Evolutionary conservation across 2,329 filamentous ascomycete species (phyloP).

Genomic region (Colletotrichum sp.): DNA sequence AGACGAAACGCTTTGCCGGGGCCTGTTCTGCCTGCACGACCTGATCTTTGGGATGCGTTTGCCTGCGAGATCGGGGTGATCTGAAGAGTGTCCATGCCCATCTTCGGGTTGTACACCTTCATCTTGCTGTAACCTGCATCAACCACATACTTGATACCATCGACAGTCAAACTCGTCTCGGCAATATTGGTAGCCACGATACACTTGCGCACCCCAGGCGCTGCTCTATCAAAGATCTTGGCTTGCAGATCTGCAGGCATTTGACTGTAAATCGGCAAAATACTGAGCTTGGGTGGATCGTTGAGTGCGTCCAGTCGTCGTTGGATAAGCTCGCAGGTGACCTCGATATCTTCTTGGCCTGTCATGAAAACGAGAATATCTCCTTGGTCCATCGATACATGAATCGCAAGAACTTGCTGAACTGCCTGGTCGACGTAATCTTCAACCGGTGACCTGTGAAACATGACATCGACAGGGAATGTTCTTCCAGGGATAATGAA

Average conservation of each 20-base stretch:
- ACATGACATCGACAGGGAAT: conserved; percentile 97
- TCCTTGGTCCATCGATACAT: conserved; percentile 90
- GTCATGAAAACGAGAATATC: conserved; percentile 99
- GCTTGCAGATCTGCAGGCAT: conserved; percentile 98
- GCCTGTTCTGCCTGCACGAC: conserved; percentile 90
- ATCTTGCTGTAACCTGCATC: conserved; percentile 96
- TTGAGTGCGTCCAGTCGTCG: conserved; percentile 89
- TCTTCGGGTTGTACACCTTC: conserved; percentile 97
- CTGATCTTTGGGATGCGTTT: conserved; percentile 91
- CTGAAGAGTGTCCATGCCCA: conserved; percentile 99
- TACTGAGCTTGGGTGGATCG: conserved; percentile 91
- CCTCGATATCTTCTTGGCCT: conserved; percentile 97
- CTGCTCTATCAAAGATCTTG: conserved; percentile 93
- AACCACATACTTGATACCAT: conserved; percentile 99
- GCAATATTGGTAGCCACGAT: conserved; percentile 99
- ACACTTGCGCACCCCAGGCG: conserved; percentile 91
- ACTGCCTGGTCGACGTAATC: conserved; percentile 98
- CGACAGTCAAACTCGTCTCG: conserved; percentile 95
- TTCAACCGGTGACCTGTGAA: conserved; percentile 91
- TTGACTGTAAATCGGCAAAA: conserved; percentile 97
- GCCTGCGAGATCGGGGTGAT: conserved; percentile 98
- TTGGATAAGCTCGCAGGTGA: conserved; percentile 90
- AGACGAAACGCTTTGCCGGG: conserved; percentile 95
- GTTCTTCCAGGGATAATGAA: conserved; percentile 96
- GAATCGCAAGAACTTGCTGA: conserved; percentile 93